Evolutionary conservation across 2,329 filamentous ascomycete genomes (phyloP).

Genomic region (Aspergillus amoenus): DNA sequence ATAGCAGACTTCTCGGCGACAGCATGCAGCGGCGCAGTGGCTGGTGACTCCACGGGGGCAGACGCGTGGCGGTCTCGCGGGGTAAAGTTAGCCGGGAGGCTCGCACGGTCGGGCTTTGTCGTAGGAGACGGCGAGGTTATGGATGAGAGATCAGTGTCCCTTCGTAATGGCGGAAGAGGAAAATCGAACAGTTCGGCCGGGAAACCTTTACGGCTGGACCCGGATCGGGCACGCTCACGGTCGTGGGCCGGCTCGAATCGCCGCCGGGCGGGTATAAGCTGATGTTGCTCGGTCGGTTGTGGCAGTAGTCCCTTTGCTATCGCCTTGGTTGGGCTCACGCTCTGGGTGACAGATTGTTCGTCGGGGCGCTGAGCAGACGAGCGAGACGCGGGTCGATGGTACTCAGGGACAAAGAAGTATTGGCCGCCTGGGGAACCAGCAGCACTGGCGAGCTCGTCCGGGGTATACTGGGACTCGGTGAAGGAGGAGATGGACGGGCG

Average conservation of each 20-base stretch:
- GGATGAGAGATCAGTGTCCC: constrained; percentile 17
- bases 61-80: constrained; percentile 14
- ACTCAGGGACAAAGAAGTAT: constrained; percentile 11
- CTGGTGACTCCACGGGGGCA: constrained; percentile 21
- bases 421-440: constrained; percentile 5
- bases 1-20: constrained; percentile 27
- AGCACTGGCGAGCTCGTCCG: constrained; percentile 11
- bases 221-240: constrained; percentile 15
- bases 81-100: constrained; percentile 19
- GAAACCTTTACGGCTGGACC: constrained; percentile 13
- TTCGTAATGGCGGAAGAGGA: constrained; percentile 22
- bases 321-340: neutral
- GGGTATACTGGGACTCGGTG: constrained; percentile 8
- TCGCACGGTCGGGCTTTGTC: constrained; percentile 11
- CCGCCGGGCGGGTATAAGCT: neutral
- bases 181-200: constrained; percentile 22
- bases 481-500: constrained; percentile 23
- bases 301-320: neutral
- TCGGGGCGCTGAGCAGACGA: neutral
- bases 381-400: constrained; percentile 1
- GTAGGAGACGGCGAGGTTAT: constrained; percentile 18
- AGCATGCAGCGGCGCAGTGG: constrained; percentile 27
- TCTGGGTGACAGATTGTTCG: constrained; percentile 4
- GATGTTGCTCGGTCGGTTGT: neutral
- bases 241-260: constrained; percentile 1